phyloP scores from a whole-genome alignment of 441 rosid species.

The Gossypium laxum region DNA sequence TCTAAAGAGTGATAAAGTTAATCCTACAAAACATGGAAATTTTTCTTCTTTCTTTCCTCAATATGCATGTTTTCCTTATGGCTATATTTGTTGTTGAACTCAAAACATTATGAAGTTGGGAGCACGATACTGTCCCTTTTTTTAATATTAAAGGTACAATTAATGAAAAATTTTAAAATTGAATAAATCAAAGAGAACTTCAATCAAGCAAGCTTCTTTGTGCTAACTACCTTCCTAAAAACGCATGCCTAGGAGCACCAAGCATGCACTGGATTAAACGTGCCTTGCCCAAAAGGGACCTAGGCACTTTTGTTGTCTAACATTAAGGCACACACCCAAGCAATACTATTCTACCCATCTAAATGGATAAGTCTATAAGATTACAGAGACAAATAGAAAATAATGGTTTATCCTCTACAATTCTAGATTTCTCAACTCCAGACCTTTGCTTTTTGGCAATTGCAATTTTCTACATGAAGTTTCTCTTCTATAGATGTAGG shows the following conservation, averaged over 20 bases:
- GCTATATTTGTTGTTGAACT: neutral
- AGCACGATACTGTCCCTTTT: neutral
- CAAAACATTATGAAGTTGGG: neutral
- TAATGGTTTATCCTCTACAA: neutral
- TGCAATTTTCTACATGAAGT: neutral
- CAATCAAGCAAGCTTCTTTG: neutral
- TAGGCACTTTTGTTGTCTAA: neutral
- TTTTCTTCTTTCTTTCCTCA: neutral
- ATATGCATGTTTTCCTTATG: neutral
- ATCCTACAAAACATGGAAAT: neutral
- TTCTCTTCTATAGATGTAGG: neutral
- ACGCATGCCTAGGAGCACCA: neutral
- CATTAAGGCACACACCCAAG: neutral
- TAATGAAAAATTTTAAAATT: neutral
- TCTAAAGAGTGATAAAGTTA: too few relatives aligned
- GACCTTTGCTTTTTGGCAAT: neutral
- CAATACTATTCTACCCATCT: neutral
- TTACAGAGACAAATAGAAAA: neutral
- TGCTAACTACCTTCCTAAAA: neutral
- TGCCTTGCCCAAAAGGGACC: neutral
- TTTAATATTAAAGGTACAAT: neutral
- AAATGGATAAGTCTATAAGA: neutral
- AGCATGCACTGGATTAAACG: neutral
- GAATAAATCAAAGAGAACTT: neutral
- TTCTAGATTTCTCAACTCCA: neutral